Conservation (phyloP, 2,329 filamentous ascomycete genomes). For the Calonectria honghensis region DNA sequence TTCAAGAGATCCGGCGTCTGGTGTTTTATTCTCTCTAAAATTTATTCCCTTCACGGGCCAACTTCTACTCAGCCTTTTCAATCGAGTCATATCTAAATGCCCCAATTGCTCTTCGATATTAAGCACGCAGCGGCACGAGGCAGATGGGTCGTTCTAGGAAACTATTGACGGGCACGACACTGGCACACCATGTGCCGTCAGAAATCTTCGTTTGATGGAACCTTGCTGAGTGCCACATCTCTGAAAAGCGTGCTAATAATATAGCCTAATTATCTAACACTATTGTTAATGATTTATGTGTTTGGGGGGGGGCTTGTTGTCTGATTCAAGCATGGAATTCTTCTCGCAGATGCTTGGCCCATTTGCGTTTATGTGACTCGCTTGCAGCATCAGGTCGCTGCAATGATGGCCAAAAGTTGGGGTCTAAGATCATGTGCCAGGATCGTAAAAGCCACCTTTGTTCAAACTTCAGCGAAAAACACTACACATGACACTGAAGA, state of each 20-base stretch:
- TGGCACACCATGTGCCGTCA: not conserved
- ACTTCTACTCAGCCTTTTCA: not conserved
- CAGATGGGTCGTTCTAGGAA: not conserved
- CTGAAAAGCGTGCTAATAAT: not conserved
- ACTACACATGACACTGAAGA: not conserved
- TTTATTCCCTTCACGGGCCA: not conserved
- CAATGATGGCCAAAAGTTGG: not conserved
- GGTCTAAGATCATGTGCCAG: not conserved
- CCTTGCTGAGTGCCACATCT: not conserved
- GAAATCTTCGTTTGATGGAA: not conserved
- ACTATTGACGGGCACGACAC: not conserved
- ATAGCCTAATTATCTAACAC: not conserved
- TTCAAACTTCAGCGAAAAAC: not conserved
- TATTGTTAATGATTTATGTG: too few species aligned
- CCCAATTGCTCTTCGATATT: not conserved
- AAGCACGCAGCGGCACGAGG: too few species aligned
- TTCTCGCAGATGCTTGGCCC: not conserved
- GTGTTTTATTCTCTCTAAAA: not conserved
- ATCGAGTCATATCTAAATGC: not conserved
- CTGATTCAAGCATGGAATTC: not conserved
- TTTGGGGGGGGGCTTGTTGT: too few species aligned
- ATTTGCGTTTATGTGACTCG: not conserved
- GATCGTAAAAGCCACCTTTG: not conserved
- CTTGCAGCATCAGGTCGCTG: not conserved
- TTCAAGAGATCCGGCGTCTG: not conserved